These are phyloP conservation scores for Trametes sp. DNA, from an alignment of 1,284 basidiomycete species.

Conservation along the genomic window DNA sequence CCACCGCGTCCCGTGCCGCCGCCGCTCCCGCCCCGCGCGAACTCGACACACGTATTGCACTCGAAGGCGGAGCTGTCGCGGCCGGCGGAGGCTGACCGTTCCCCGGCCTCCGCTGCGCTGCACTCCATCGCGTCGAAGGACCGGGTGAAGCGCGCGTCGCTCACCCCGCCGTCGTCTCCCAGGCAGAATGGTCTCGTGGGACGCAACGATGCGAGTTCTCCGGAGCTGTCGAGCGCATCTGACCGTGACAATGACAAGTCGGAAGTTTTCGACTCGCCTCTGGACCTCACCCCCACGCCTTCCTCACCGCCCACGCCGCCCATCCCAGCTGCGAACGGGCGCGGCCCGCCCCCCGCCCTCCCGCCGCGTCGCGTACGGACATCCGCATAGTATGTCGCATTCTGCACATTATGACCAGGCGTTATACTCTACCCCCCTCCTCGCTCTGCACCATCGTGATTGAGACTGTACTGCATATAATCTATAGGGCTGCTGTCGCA, in stretches of 20 bases:
- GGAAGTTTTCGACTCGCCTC: conserved; percentile 19
- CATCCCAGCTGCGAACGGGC: conserved; percentile 15
- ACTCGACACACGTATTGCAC: conserved; percentile 39
- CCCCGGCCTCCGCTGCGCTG: conserved; percentile 59
- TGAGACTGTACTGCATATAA: conserved; percentile 29
- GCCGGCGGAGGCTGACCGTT: conserved; percentile 33
- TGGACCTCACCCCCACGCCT: conserved; percentile 20
- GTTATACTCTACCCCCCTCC: not conserved
- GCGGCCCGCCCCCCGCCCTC: conserved; percentile 34
- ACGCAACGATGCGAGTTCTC: conserved; percentile 20
- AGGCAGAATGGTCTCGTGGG: conserved; percentile 16
- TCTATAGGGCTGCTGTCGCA: conserved; percentile 20
- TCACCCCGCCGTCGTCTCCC: conserved; percentile 28
- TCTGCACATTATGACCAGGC: not conserved
- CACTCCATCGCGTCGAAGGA: conserved; percentile 62
- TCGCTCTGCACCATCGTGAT: not conserved
- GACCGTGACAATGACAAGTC: conserved; percentile 6
- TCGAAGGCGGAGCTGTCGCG: conserved; percentile 37
- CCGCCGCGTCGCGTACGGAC: conserved; percentile 34
- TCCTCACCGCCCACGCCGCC: conserved; percentile 23
- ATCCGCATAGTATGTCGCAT: conserved; percentile 17
- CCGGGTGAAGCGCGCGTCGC: conserved; percentile 43
- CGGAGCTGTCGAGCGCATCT: conserved; percentile 6
- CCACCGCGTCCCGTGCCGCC: conserved; percentile 51
- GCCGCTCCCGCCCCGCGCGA: conserved; percentile 65